These are phyloP conservation scores for Herpotrichia juniperi DNA, from an alignment of 2,329 filamentous ascomycete genomes.

Conservation along the genomic window DNA sequence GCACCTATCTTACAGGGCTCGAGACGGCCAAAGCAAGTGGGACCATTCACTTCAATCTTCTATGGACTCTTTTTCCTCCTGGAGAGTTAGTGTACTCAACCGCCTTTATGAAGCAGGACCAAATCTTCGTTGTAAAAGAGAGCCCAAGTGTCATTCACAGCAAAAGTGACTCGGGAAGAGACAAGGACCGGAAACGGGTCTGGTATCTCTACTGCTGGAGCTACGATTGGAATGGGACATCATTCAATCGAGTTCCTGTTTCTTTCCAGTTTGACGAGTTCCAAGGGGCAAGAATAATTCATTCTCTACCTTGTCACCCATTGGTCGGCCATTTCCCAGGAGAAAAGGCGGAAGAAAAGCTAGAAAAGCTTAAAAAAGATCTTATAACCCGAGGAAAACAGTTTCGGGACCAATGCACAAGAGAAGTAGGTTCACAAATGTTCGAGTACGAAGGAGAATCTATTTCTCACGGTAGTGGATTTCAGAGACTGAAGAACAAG, in stretches of 20 bases:
- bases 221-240: constrained; percentile 15
- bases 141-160: constrained; percentile 1
- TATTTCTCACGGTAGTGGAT: constrained; percentile 15
- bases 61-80: constrained; percentile 17
- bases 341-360: no score
- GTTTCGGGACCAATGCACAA: constrained; percentile 4
- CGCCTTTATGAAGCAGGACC: constrained; percentile 9
- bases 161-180: constrained; percentile 2
- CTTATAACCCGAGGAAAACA: constrained; percentile 8
- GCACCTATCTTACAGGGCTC: not conserved
- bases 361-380: not conserved
- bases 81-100: constrained; percentile 13
- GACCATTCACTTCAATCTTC: constrained; percentile 12
- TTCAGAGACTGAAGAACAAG: constrained; percentile 13
- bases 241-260: constrained; percentile 12
- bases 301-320: constrained; percentile 12
- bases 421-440: constrained; percentile 10
- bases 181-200: constrained; percentile 5
- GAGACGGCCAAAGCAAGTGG: constrained; percentile 1
- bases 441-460: constrained; percentile 13
- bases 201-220: constrained; percentile 13
- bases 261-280: constrained; percentile 15
- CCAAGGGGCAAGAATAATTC: constrained; percentile 8
- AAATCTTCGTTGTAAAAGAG: constrained; percentile 19
- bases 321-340: no score